A percentile compares a stretch with the other conserved stretches of the same genome.
Evolutionary conservation across 2,329 filamentous ascomycete genomes (phyloP).

Genomic region (Cladosporium sp.): DNA sequence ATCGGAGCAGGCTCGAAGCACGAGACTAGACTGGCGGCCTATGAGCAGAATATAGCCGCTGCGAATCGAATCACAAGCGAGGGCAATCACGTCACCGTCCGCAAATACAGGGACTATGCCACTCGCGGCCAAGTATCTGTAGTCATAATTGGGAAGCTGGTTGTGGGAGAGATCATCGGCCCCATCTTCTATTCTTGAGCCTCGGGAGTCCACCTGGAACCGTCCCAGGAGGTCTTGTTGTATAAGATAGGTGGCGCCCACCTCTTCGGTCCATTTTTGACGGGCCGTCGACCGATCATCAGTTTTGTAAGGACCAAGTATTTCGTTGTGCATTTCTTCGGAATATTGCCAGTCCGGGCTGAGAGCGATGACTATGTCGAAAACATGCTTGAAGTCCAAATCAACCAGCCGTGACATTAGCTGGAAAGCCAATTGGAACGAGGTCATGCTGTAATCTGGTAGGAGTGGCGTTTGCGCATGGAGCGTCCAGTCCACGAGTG

Average conservation of each 20-base stretch:
- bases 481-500: neutral
- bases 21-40: neutral
- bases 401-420: neutral
- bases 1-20: neutral
- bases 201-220: neutral
- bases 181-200: neutral
- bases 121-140: neutral
- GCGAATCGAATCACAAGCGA: neutral
- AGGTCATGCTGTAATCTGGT: neutral
- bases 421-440: neutral
- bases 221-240: neutral
- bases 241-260: neutral
- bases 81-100: neutral
- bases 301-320: neutral
- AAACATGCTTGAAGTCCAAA: neutral
- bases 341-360: neutral
- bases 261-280: neutral
- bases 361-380: neutral
- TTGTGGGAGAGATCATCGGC: too few relatives aligned
- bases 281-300: neutral
- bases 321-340: neutral
- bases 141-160: neutral
- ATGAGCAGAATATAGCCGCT: neutral
- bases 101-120: neutral
- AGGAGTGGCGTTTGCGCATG: neutral